phyloP scores from a whole-genome alignment of 2,329 filamentous ascomycete genomes.

The Penicillium hesseltinei region DNA sequence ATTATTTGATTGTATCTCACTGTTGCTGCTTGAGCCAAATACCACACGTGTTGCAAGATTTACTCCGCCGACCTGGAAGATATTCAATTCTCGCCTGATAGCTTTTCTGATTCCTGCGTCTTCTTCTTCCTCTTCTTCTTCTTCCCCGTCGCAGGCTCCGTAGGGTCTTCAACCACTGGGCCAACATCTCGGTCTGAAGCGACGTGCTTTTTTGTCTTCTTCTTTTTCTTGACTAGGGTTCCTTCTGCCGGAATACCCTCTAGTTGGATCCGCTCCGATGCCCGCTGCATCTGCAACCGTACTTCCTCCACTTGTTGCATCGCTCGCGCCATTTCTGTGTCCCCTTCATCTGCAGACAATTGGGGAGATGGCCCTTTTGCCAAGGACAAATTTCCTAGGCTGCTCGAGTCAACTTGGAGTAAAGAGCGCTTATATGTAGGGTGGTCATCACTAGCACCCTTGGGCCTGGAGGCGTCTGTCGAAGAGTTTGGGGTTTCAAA shows the following conservation, averaged over 20 bases:
- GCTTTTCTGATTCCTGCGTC: background rate
- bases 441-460: slow-evolving; percentile 16
- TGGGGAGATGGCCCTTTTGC: slow-evolving; percentile 48
- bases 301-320: slow-evolving; percentile 85
- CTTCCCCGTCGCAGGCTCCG: background rate
- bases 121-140: slow-evolving; percentile 9
- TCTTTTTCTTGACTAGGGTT: slow-evolving; percentile 58
- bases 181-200: background rate
- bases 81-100: background rate
- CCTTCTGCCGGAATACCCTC: slow-evolving; percentile 49
- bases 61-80: background rate
- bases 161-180: background rate
- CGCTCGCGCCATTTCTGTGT: slow-evolving; percentile 83
- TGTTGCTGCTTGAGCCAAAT: slow-evolving; percentile 1
- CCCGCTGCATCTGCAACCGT: slow-evolving; percentile 74
- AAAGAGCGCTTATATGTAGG: slow-evolving; percentile 60
- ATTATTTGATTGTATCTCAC: slow-evolving; percentile 6
- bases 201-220: slow-evolving; percentile 25
- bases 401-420: slow-evolving; percentile 83
- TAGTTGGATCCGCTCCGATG: slow-evolving; percentile 49
- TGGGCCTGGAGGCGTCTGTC: slow-evolving; percentile 46
- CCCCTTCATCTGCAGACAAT: slow-evolving; percentile 61
- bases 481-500: slow-evolving; percentile 48
- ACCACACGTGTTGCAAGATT: slow-evolving; percentile 2
- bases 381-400: slow-evolving; percentile 70